phyloP scores from a whole-genome alignment of 2,329 filamentous ascomycete species.

The Fusarium hostae region DNA sequence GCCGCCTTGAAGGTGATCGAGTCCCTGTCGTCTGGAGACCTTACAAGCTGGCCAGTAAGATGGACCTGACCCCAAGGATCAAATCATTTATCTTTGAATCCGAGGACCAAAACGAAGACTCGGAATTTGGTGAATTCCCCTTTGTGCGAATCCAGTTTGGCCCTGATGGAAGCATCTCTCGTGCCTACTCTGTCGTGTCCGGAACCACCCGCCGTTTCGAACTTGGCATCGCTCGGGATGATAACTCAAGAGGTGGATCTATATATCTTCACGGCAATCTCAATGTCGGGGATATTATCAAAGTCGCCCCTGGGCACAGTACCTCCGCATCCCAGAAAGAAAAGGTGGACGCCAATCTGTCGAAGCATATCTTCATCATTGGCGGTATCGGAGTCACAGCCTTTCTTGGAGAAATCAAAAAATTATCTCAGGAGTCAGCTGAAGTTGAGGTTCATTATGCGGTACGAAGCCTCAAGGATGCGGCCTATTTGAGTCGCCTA shows the following conservation, averaged over 20 bases:
- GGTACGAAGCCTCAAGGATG: conserved; percentile 9
- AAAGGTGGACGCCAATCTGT: too few relatives aligned
- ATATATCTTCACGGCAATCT: conserved; percentile 12
- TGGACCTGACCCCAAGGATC: not conserved
- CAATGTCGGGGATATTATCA: conserved; percentile 3
- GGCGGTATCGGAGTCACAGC: conserved; percentile 25
- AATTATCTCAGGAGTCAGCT: not conserved
- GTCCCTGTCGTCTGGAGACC: conserved; percentile 15
- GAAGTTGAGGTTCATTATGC: conserved; percentile 19
- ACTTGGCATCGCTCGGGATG: conserved; percentile 9
- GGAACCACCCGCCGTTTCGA: conserved; percentile 11
- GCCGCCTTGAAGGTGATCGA: conserved; percentile 15
- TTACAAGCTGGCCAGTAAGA: conserved; percentile 17
- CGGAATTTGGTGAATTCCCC: not conserved
- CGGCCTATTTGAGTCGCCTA: conserved; percentile 10
- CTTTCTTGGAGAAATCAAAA: conserved; percentile 5
- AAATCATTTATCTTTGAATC: conserved; percentile 20
- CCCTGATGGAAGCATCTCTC: not conserved
- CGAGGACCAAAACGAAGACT: not conserved
- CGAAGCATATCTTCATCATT: conserved; percentile 18
- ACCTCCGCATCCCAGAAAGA: fast-evolving
- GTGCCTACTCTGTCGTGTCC: conserved; percentile 25
- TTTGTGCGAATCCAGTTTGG: conserved; percentile 25
- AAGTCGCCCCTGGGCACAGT: conserved; percentile 6
- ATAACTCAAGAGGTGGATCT: conserved; percentile 23